These are phyloP conservation scores for Fusarium sp. DNA, from an alignment of 2,329 filamentous ascomycete species.

Conservation along the genomic window DNA sequence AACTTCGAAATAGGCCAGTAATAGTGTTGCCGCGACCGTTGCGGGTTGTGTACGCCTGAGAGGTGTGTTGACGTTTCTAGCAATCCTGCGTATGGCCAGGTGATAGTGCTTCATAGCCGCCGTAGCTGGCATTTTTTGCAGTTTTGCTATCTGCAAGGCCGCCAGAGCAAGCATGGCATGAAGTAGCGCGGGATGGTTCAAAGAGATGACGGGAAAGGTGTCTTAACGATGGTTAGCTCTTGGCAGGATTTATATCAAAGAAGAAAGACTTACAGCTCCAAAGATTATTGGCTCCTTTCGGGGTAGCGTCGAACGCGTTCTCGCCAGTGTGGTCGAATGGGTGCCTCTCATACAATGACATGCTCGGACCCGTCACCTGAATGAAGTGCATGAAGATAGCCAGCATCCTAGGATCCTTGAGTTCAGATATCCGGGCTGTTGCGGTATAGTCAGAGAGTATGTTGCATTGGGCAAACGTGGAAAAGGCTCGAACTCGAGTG, in stretches of 20 bases:
- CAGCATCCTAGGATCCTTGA: slow-evolving; percentile 83
- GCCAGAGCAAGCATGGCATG: slow-evolving; percentile 91
- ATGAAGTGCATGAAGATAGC: slow-evolving; percentile 93
- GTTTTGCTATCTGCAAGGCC: slow-evolving; percentile 86
- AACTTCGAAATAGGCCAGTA: slow-evolving; percentile 93
- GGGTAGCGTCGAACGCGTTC: slow-evolving; percentile 67
- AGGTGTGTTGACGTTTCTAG: slow-evolving; percentile 77
- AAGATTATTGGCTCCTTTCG: slow-evolving; percentile 71
- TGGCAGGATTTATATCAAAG: neutral
- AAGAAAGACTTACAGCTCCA: slow-evolving; percentile 66
- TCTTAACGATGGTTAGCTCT: slow-evolving; percentile 57
- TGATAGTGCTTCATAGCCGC: slow-evolving; percentile 94
- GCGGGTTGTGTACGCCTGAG: slow-evolving; percentile 77
- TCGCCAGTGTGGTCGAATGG: slow-evolving; percentile 74
- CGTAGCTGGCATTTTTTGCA: slow-evolving; percentile 78
- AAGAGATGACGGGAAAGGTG: slow-evolving; percentile 83
- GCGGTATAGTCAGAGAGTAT: slow-evolving; percentile 74
- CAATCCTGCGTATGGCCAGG: slow-evolving; percentile 81
- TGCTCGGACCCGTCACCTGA: slow-evolving; percentile 83
- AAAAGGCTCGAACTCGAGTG: slow-evolving; percentile 61
- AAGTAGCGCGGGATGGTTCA: slow-evolving; percentile 86
- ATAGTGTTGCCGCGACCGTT: slow-evolving; percentile 86
- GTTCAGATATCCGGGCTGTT: slow-evolving; percentile 73
- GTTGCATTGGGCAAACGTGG: slow-evolving; percentile 58
- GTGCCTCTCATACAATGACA: slow-evolving; percentile 89